Percentiles rank a stretch among this genome's conserved stretches.
Evolutionary conservation across 345 rosid genomes (phyloP).

Genomic region (Carallia brachiata): DNA sequence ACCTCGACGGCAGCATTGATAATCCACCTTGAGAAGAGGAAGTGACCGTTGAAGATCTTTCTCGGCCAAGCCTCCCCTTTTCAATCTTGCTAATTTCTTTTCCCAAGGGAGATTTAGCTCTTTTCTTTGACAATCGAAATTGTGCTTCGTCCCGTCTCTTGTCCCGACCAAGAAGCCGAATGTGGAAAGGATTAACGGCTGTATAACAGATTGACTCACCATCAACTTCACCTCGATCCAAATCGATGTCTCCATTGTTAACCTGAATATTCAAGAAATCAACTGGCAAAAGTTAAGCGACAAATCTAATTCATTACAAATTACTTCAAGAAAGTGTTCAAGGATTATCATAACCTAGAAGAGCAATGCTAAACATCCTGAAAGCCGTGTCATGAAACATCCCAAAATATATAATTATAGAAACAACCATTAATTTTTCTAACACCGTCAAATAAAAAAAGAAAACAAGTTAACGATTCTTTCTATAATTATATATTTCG

Average conservation of each 20-base stretch:
- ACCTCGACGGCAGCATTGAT: constrained; percentile 25
- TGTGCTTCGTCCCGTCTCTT: constrained; percentile 27
- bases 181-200: constrained; percentile 63
- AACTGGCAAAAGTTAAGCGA: not conserved
- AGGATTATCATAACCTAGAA: not conserved
- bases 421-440: too few species aligned
- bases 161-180: constrained; percentile 44
- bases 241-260: constrained; percentile 78
- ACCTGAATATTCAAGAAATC: constrained; percentile 47
- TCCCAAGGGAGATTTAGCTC: constrained; percentile 53
- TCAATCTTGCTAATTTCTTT: constrained; percentile 25
- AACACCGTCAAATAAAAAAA: too few species aligned
- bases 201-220: constrained; percentile 59
- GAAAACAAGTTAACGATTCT: too few species aligned
- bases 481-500: too few species aligned
- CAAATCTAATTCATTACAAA: not conserved
- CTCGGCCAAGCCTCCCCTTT: constrained; percentile 16
- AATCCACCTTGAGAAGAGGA: constrained; percentile 30
- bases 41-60: constrained; percentile 13
- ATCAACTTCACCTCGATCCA: constrained; percentile 47
- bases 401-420: too few species aligned
- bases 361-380: too few species aligned
- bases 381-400: too few species aligned
- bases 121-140: constrained; percentile 41
- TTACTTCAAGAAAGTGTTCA: not conserved